phyloP scores from a whole-genome alignment of 2,329 filamentous ascomycete genomes.

The Fusarium sp. region DNA sequence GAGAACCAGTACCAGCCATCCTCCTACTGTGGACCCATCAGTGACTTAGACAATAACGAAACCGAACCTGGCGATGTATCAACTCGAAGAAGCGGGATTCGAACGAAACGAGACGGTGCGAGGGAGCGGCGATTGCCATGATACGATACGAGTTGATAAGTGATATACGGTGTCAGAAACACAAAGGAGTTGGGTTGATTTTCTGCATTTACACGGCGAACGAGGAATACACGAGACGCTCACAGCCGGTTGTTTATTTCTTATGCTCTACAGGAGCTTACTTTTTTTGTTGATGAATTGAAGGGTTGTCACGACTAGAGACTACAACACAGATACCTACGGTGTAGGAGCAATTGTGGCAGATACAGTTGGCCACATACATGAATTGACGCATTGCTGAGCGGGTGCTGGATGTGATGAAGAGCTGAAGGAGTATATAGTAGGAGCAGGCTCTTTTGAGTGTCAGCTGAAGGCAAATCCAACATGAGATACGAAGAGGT shows the following conservation, averaged over 20 bases:
- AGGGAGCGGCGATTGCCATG: not conserved
- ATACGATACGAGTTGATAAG: constrained; percentile 7
- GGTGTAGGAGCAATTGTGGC: constrained; percentile 31
- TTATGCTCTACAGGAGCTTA: constrained; percentile 10
- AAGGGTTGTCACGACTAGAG: constrained; percentile 17
- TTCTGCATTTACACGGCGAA: constrained; percentile 40
- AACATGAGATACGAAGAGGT: too few relatives aligned
- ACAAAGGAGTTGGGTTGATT: constrained; percentile 33
- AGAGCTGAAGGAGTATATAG: not conserved
- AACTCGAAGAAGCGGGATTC: constrained; percentile 4
- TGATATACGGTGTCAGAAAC: constrained; percentile 20
- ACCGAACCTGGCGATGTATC: not conserved
- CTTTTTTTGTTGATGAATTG: constrained; percentile 15
- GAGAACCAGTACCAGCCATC: constrained; percentile 47
- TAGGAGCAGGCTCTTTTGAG: too few relatives aligned
- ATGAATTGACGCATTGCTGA: constrained; percentile 38
- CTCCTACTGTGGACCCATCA: constrained; percentile 44
- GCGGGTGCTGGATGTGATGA: constrained; percentile 1
- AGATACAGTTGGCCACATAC: constrained; percentile 23
- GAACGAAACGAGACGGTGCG: constrained; percentile 3
- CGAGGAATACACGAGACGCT: constrained; percentile 44
- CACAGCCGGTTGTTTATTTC: constrained; percentile 28
- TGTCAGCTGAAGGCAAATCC: not conserved
- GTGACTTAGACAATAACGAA: constrained; percentile 26
- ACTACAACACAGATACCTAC: constrained; percentile 43